These are phyloP conservation scores for Fusarium chaquense DNA, from an alignment of 2,329 filamentous ascomycete genomes.

Conservation along the genomic window DNA sequence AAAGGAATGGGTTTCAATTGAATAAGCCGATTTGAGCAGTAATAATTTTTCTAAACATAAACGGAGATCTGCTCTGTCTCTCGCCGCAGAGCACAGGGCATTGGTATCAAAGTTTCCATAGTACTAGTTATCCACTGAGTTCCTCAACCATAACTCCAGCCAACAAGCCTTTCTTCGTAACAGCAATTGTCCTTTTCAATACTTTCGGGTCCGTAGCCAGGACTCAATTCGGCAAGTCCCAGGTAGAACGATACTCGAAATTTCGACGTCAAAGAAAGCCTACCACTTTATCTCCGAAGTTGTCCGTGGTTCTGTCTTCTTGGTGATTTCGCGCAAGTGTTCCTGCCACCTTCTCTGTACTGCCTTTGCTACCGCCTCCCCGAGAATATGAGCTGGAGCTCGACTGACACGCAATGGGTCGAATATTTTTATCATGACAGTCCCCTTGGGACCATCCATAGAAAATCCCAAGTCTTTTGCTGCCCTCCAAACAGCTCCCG, in stretches of 20 bases:
- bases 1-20: not conserved
- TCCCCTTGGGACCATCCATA: constrained; percentile 32
- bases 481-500: constrained; percentile 45
- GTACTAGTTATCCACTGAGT: not conserved
- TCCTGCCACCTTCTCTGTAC: constrained; percentile 34
- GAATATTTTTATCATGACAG: constrained; percentile 31
- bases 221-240: not conserved
- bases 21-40: too few species aligned
- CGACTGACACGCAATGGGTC: constrained; percentile 35
- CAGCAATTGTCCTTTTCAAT: not conserved
- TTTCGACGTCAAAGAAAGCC: not conserved
- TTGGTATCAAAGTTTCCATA: constrained; percentile 6
- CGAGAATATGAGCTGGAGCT: constrained; percentile 41
- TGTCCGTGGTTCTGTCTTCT: not conserved
- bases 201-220: not conserved
- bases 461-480: constrained; percentile 48
- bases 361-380: constrained; percentile 39
- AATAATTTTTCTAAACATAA: not conserved
- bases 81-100: not conserved
- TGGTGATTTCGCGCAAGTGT: constrained; percentile 5
- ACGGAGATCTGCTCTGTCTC: not conserved
- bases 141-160: not conserved
- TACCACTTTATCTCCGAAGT: not conserved
- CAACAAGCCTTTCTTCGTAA: not conserved
- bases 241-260: not conserved